Percentiles rank a stretch among this genome's conserved stretches.
These are phyloP conservation scores for Citrus mangshanensis DNA, from an alignment of 345 rosid genomes.

Conservation along the genomic window DNA sequence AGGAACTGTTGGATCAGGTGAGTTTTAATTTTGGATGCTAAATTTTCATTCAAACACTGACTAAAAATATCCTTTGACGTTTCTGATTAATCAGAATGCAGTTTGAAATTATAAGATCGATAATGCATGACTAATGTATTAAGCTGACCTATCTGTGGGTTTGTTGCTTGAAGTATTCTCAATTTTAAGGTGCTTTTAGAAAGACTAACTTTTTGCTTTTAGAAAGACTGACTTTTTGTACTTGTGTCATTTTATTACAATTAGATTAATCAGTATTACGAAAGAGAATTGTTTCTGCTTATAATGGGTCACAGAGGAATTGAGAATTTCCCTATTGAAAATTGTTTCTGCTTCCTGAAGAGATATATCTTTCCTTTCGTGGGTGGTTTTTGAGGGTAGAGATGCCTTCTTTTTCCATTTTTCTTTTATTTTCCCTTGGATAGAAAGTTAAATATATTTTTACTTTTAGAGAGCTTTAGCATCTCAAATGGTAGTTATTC, in stretches of 20 bases:
- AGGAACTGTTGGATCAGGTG: conserved; percentile 99
- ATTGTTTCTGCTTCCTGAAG: not conserved
- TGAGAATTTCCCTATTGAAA: not conserved
- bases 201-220: not conserved
- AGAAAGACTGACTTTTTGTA: not conserved
- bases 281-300: not conserved
- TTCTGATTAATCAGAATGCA: not conserved
- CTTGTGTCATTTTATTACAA: not conserved
- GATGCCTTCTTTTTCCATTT: not conserved
- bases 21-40: conserved; percentile 25
- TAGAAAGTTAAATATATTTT: not conserved
- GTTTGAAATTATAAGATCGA: not conserved
- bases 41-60: not conserved
- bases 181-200: not conserved
- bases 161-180: not conserved
- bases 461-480: not conserved
- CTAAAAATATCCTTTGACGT: not conserved
- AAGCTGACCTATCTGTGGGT: not conserved
- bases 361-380: not conserved
- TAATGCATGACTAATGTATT: not conserved
- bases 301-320: not conserved
- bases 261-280: not conserved
- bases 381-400: not conserved
- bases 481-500: not conserved
- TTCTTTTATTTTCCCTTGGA: not conserved